Evolutionary conservation across 2,329 filamentous ascomycete species (phyloP), one percentile per base, ranked within the genome.

Genomic region (Cladosporium cucumerinum): DNA sequence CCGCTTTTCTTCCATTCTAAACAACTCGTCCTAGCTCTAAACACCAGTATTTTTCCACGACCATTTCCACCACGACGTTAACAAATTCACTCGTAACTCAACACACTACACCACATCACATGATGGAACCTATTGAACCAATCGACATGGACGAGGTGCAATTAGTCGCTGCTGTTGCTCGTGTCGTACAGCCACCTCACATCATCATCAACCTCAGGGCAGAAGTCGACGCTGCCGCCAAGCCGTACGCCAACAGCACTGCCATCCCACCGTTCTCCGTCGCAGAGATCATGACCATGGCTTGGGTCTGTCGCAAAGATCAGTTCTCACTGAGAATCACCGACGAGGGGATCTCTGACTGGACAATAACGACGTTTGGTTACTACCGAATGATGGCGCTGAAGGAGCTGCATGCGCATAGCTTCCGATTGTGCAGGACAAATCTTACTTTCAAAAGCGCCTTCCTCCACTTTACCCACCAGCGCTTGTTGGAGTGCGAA

Each of bases 241-340:
- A 16, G 25, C 57, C 49, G 11, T 63, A 65, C 65, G 23, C 8
- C 2, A 1, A 16, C 14, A 8, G 26, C 28, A 18, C 43, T 3
- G 48, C 26, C 14, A 5, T 36, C 2, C 60, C 63, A 16, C 59
- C 60, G 12, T 25, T 46, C 25, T 28, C 57, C 21, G 46, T 59
- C 1, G 62, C 63, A 25, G 64, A 68, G 14, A 32, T 61, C 25
- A 30, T 30, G 4, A 57, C 67, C 32, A 63, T 66, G 57, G 66
- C 65, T 26, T 62, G 64, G n/a, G 43, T 32, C 52, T 34, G 62
- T n/a, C 14, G 25, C 10, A 25, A 32, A 30, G 64, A 43, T 46
- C 26, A 49, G 14, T 25, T 46, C 32, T 6, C 1, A 16, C 12
- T 2, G 6, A 12, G 5, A 5, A 11, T 28, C 11, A 7, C 49